Conservation (phyloP, 208 protist genomes). For the Borovskyia barvae region DNA sequence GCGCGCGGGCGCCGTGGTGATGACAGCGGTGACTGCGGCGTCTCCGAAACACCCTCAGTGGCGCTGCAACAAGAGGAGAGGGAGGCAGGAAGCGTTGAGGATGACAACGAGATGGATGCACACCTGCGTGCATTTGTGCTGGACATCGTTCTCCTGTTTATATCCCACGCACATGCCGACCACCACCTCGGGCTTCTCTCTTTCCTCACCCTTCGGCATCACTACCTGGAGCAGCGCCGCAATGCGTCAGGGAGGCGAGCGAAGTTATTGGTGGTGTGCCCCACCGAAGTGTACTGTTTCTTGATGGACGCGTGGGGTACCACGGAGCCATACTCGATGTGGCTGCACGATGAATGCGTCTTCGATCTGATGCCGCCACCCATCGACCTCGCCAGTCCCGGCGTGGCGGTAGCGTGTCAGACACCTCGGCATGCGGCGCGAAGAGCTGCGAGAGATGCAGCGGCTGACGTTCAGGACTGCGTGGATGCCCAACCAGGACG, state of each 20-base stretch:
- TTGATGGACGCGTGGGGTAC: conserved; percentile 50
- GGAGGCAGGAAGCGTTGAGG: not conserved
- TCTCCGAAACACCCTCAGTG: not conserved
- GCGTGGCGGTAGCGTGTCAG: not conserved
- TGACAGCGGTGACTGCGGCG: not conserved
- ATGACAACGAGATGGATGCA: conserved; percentile 1
- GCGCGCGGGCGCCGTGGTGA: conserved; percentile 14
- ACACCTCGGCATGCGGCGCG: no score
- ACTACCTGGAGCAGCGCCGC: conserved; percentile 13
- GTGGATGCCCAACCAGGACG: no score
- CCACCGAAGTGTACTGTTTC: conserved; percentile 71
- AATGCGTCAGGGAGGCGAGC: not conserved
- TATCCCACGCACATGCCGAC: conserved; percentile 90
- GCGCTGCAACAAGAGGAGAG: not conserved
- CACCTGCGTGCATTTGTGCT: conserved; percentile 30
- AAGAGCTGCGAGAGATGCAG: no score
- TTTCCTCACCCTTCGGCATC: conserved; percentile 58
- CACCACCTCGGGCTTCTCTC: conserved; percentile 83
- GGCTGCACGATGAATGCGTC: conserved; percentile 49
- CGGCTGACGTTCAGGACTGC: no score
- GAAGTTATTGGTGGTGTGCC: conserved; percentile 66
- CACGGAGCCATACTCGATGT: conserved; percentile 33
- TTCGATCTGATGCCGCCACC: conserved; percentile 62
- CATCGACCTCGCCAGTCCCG: no score
- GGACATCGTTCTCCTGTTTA: conserved; percentile 71